A percentile compares a stretch with the other conserved stretches of the same genome.
Conservation (phyloP, 768 basidiomycete genomes). For the Hericium coralloides region DNA sequence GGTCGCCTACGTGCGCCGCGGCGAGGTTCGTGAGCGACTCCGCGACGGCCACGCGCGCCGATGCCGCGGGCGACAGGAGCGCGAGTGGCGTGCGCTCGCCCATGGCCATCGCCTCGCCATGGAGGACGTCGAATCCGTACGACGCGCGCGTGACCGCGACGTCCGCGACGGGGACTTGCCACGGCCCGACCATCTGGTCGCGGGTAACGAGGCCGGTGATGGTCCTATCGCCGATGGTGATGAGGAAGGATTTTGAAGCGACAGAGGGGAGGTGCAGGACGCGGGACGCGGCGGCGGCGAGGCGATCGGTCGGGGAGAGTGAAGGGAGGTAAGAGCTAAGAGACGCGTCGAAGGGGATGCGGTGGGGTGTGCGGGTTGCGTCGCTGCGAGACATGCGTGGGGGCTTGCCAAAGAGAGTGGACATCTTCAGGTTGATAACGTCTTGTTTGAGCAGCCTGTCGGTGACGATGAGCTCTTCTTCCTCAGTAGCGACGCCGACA, state of each 20-base stretch:
- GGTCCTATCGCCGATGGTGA: constrained; percentile 94
- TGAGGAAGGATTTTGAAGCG: constrained; percentile 93
- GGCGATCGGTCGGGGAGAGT: constrained; percentile 33
- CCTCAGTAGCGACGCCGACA: constrained; percentile 79
- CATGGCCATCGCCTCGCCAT: constrained; percentile 97
- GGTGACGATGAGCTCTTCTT: constrained; percentile 80
- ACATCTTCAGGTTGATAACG: constrained; percentile 87
- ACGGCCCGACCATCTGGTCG: constrained; percentile 99
- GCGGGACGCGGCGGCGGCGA: constrained; percentile 63
- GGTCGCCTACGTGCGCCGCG: constrained; percentile 63
- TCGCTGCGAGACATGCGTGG: constrained; percentile 84
- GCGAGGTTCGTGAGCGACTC: constrained; percentile 90
- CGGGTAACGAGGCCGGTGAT: constrained; percentile 92
- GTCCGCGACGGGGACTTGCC: constrained; percentile 96
- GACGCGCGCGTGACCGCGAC: constrained; percentile 94
- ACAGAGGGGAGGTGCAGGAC: constrained; percentile 89
- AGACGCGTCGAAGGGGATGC: constrained; percentile 59
- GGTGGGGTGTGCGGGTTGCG: constrained; percentile 30
- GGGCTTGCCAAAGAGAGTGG: constrained; percentile 92
- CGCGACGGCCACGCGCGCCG: constrained; percentile 92
- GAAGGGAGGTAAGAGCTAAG: constrained; percentile 58
- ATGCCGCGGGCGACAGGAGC: constrained; percentile 77
- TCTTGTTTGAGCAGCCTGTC: constrained; percentile 73
- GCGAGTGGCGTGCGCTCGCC: constrained; percentile 95
- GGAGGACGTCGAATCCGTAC: constrained; percentile 79